Evolutionary conservation across 139 green algal species (phyloP), one percentile per base, ranked within the genome.

Genomic region (Spirogloea muscicola): DNA sequence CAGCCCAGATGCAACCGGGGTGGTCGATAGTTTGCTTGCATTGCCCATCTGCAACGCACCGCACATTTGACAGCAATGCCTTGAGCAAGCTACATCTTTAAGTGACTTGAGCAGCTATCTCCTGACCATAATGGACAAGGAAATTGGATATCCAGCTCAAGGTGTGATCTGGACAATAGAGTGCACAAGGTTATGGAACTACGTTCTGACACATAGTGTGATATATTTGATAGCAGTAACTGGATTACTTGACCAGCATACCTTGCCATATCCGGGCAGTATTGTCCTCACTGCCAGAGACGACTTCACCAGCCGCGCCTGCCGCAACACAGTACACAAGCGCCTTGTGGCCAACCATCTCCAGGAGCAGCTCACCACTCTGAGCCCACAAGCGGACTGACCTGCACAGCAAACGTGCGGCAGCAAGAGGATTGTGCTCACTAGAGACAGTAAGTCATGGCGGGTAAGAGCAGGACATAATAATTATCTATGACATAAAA

Each of bases 251-350:
- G 18, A n/a, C 18, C n/a, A 68, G 18, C 41, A 37, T 63, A 79
- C 70, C 63, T 37, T 41, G 37, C 80, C 80, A 86, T 0, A 98
- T 9, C 13, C 85, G 67, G 2, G 81, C 82, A 0, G 88, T 96
- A 81, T 91, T 90, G 86, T 98, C 93, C 83, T 98, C 93, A 42
- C 79, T 89, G 77, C 87, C 93, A 41, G 89, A 90, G 2, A 84
- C 87, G 43, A 91, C 59, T 18, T 90, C 43, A 48, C 37, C 62
- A 10, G 60, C 55, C 3, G 21, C 38, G n/a, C 52, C 33, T 7
- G 72, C 49, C 29, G 74, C 87, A 10, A 88, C 84, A 25, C 41
- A 71, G 82, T 96, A 98, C 1, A 98, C 84, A 33, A 98, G 82
- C 31, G 89, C 89, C 10, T 82, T 88, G 87, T 98, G 93, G 1